Evolutionary conservation across 2,329 filamentous ascomycete genomes (phyloP), one percentile per base, ranked within the genome.

Genomic region (Neurospora crassa): DNA sequence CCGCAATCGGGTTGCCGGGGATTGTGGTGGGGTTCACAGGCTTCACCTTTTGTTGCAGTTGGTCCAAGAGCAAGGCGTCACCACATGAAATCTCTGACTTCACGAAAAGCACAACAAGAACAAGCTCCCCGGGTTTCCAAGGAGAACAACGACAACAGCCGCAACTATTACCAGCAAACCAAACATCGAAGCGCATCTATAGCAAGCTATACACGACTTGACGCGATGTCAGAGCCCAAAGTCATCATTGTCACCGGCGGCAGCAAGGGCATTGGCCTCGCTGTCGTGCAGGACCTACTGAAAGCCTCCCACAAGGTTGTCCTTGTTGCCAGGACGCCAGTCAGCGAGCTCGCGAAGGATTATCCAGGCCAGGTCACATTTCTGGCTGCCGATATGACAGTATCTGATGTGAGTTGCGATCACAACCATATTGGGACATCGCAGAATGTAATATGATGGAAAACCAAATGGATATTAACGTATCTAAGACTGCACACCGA

Each of bases 191-290:
- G 29, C 24, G 12, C 14, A 29, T 29, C 24, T n/a, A 37, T 12
- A 53, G 47, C 24, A 53, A 53, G 20, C 53, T 18, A 63, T 29
- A 11, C 24, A n/a, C 53, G 24, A 63, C 6, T 3, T 2, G 14
- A 24, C 41, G 29, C 40, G 37, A 68, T 41, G 40, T 24, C 11
- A 18, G 85, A 82, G n/a, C 80, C 86, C 8, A 92, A 92, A 78
- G 89, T 88, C 29, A 88, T 94, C 77, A 89, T 94, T 72, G 83
- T 94, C 42, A 90, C 88, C 2, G 89, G 89, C 40, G 88, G 88
- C 20, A 90, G 88, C 79, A 87, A 87, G 71, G 89, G 89, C 37
- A 86, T 91, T 69, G 89, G 89, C 68, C 82, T 88, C 12, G 86
- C 87, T 72, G 81, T 89, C 8, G 81, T 87, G 2, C 79, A 84